These are phyloP conservation scores for Lathyrus tuberosus DNA, from an alignment of 306 rosid genomes.

Conservation along the genomic window DNA sequence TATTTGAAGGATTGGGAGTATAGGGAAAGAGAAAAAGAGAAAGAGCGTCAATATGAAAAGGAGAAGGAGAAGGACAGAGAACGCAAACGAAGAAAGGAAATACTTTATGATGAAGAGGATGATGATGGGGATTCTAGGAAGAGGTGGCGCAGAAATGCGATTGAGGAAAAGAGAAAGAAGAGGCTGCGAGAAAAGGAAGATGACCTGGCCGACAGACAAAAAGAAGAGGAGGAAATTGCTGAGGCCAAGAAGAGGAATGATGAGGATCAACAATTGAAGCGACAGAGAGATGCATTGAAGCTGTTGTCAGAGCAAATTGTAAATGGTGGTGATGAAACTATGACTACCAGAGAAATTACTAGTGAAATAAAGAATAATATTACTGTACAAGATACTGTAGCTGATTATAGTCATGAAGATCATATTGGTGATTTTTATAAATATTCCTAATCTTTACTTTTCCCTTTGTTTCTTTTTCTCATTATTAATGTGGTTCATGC, in stretches of 20 bases:
- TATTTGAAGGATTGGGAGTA: constrained; percentile 96
- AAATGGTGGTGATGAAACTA: constrained; percentile 49
- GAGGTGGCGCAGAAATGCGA: constrained; percentile 83
- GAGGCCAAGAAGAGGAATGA: constrained; percentile 80
- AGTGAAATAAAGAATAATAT: constrained; percentile 50
- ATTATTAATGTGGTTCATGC: constrained; percentile 34
- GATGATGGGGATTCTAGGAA: constrained; percentile 93
- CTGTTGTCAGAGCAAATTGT: constrained; percentile 48
- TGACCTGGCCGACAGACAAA: constrained; percentile 72
- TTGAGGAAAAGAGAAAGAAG: constrained; percentile 94
- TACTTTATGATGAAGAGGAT: constrained; percentile 90
- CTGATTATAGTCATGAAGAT: constrained; percentile 55
- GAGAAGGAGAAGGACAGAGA: constrained; percentile 96
- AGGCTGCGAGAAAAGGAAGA: constrained; percentile 88
- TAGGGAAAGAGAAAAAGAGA: constrained; percentile 92
- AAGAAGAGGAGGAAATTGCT: constrained; percentile 88
- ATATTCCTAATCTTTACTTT: constrained; percentile 1
- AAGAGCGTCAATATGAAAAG: constrained; percentile 88
- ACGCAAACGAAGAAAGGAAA: constrained; percentile 87
- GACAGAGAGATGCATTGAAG: constrained; percentile 64
- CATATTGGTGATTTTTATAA: constrained; percentile 52
- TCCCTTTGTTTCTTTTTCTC: constrained; percentile 3
- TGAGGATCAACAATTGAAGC: constrained; percentile 70
- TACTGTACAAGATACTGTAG: constrained; percentile 48
- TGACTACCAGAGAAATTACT: constrained; percentile 49